phyloP scores from a whole-genome alignment of 257 asterid species.

The Solanum bukasovii region DNA sequence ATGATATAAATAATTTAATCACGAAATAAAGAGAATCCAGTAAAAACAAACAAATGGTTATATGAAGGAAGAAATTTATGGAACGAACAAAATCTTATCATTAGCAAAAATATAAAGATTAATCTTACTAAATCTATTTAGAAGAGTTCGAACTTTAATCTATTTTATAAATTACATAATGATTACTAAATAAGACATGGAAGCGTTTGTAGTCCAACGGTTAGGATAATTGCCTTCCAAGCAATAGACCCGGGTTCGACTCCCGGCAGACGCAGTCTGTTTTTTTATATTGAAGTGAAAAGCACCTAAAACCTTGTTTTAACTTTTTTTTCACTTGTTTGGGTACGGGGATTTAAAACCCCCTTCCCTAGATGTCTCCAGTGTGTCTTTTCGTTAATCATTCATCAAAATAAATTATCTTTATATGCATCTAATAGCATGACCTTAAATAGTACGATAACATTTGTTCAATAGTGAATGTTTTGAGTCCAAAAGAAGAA shows the following conservation, averaged over 20 bases:
- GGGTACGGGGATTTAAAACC: too few relatives aligned
- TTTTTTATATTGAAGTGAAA: too few relatives aligned
- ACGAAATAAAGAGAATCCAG: background rate
- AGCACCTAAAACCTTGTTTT: too few relatives aligned
- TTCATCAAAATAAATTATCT: too few relatives aligned
- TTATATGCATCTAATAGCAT: too few relatives aligned
- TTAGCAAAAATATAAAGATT: background rate
- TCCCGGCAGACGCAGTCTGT: constrained; percentile 56
- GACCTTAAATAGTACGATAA: too few relatives aligned
- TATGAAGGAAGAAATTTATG: background rate
- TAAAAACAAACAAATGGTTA: background rate
- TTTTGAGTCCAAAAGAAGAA: too few relatives aligned
- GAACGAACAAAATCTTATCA: background rate
- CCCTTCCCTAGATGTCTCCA: too few relatives aligned
- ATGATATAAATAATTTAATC: background rate
- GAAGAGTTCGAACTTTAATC: background rate
- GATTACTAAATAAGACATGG: accelerated
- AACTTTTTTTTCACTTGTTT: too few relatives aligned
- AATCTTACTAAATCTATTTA: background rate
- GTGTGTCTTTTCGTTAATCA: too few relatives aligned
- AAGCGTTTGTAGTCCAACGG: constrained; percentile 80
- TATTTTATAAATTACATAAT: too few relatives aligned
- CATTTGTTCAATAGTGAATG: too few relatives aligned
- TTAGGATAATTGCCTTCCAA: constrained; percentile 99
- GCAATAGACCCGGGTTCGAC: constrained; percentile 99